Percentiles rank a stretch among this genome's conserved stretches.
Evolutionary conservation across 768 basidiomycete genomes (phyloP).

Genomic region (Coprinopsis marcescibilis): DNA sequence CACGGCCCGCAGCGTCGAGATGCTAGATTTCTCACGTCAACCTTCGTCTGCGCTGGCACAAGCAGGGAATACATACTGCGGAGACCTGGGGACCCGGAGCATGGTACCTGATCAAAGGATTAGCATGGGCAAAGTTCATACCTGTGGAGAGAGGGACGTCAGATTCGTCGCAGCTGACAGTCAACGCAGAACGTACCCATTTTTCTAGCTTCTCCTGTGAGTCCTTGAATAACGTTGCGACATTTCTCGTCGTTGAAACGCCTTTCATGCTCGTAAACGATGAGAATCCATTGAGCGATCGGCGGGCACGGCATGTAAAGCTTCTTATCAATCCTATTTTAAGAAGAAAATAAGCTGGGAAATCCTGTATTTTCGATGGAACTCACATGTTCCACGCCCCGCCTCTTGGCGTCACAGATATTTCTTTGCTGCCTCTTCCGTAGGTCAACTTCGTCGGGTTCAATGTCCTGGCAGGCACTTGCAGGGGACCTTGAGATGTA

Average conservation of each 20-base stretch:
- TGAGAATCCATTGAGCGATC: slow-evolving; percentile 57
- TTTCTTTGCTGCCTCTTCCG: slow-evolving; percentile 46
- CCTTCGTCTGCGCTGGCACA: neutral
- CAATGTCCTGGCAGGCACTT: slow-evolving; percentile 51
- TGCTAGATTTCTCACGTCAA: slow-evolving; percentile 25
- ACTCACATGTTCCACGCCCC: slow-evolving; percentile 78
- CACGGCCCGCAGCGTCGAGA: slow-evolving; percentile 45
- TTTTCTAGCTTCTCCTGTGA: slow-evolving; percentile 39
- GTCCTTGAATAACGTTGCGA: slow-evolving; percentile 45
- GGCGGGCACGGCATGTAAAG: slow-evolving; percentile 45
- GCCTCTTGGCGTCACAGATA: slow-evolving; percentile 49
- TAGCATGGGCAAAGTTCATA: slow-evolving; percentile 42
- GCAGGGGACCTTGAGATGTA: slow-evolving; percentile 38
- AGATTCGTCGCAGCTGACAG: slow-evolving; percentile 34
- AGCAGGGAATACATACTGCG: slow-evolving; percentile 20
- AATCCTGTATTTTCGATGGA: slow-evolving; percentile 1
- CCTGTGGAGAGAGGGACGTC: slow-evolving; percentile 40
- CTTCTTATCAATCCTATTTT: slow-evolving; percentile 58
- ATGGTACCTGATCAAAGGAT: slow-evolving; percentile 46
- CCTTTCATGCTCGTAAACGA: slow-evolving; percentile 51
- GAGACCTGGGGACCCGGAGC: slow-evolving; percentile 52
- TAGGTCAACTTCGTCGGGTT: slow-evolving; percentile 61
- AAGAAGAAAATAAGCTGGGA: slow-evolving; percentile 36
- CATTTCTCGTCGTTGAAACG: slow-evolving; percentile 45
- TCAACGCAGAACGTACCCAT: slow-evolving; percentile 47